A percentile compares a stretch with the other conserved stretches of the same genome.
phyloP scores from a whole-genome alignment of 2,329 filamentous ascomycete species.

The Pleurostoma richardsiae region DNA sequence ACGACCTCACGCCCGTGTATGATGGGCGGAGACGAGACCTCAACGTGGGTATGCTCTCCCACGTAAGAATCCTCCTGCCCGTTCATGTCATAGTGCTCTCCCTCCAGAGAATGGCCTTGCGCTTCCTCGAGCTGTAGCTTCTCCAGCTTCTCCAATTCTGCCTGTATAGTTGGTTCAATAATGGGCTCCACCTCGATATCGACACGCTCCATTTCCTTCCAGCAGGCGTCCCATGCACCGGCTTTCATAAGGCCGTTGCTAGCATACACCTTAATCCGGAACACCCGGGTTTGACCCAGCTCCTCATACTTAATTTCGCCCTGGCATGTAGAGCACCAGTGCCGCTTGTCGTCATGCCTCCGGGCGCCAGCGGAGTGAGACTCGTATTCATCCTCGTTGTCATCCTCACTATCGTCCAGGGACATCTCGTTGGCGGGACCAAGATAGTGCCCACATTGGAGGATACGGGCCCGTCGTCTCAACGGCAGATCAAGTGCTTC shows the following conservation, averaged over 20 bases:
- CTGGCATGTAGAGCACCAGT: conserved; percentile 55
- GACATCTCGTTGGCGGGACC: conserved; percentile 49
- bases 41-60: neutral
- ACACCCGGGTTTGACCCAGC: conserved; percentile 52
- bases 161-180: conserved; percentile 53
- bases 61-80: conserved; percentile 2
- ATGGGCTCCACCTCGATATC: conserved; percentile 86
- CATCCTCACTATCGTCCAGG: conserved; percentile 35
- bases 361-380: conserved; percentile 5
- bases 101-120: conserved; percentile 5
- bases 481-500: conserved; percentile 69
- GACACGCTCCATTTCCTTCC: conserved; percentile 98
- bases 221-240: conserved; percentile 88
- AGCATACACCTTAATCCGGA: conserved; percentile 84
- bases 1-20: neutral
- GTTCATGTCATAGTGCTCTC: conserved; percentile 7
- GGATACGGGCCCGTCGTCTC: conserved; percentile 58
- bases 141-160: conserved; percentile 53
- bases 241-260: conserved; percentile 91
- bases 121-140: conserved; percentile 7
- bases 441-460: conserved; percentile 74
- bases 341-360: conserved; percentile 25
- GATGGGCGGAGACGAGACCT: conserved; percentile 6
- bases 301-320: conserved; percentile 50
- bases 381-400: conserved; percentile 37